A percentile compares a stretch with the other conserved stretches of the same genome.
phyloP scores from a whole-genome alignment of 139 green algal genomes.

The Trebouxia sp. region DNA sequence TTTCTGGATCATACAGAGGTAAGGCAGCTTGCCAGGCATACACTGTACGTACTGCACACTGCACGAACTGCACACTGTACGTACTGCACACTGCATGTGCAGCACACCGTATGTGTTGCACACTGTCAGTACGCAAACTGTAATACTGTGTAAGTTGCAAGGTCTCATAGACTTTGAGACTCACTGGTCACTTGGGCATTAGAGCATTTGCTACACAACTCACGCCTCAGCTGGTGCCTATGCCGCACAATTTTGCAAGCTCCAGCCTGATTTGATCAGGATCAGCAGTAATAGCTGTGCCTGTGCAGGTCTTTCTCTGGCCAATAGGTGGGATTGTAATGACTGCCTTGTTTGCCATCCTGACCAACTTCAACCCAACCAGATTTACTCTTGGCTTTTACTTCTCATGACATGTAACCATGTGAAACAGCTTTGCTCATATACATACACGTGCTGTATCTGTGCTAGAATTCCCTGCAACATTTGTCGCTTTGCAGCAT shows the following conservation, averaged over 20 bases:
- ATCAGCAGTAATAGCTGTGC: background rate
- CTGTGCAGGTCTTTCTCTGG: constrained; percentile 83
- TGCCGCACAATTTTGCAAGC: background rate
- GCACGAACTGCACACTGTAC: background rate
- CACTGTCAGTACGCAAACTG: background rate
- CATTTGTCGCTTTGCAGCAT: too few species aligned
- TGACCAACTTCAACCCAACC: constrained; percentile 81
- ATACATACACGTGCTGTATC: too few species aligned
- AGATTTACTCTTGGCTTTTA: constrained; percentile 75
- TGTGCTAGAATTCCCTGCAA: too few species aligned
- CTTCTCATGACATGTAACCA: constrained; percentile 46
- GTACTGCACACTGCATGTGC: background rate
- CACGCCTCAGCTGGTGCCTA: background rate
- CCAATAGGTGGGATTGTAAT: constrained; percentile 77
- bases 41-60: background rate
- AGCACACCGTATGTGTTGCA: too few species aligned
- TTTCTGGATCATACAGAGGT: constrained; percentile 89
- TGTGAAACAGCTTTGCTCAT: too few species aligned
- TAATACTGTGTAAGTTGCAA: too few species aligned
- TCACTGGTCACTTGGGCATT: background rate
- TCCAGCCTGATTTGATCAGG: background rate
- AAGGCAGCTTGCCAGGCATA: background rate
- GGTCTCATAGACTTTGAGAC: background rate
- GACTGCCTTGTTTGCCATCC: constrained; percentile 64
- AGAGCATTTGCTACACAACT: background rate